phyloP scores from a whole-genome alignment of 768 basidiomycete species.

The Podaxis carcinomalis region DNA sequence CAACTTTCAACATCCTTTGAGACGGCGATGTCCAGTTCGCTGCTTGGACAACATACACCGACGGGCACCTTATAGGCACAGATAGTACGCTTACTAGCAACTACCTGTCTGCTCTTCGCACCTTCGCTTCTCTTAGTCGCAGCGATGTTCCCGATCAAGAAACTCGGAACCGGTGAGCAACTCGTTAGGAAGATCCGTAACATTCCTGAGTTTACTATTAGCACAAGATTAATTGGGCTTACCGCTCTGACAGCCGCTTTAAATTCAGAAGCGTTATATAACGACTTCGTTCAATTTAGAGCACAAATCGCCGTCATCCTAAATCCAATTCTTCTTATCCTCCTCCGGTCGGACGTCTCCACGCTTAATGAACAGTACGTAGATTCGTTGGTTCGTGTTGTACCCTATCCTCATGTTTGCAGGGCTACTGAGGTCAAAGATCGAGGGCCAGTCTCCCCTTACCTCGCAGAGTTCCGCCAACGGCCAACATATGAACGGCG shows the following conservation, averaged over 20 bases:
- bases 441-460: slow-evolving; percentile 62
- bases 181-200: not conserved
- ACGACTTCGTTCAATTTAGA: slow-evolving; percentile 66
- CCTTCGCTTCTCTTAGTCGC: slow-evolving; percentile 61
- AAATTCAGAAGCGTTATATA: slow-evolving; percentile 81
- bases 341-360: slow-evolving; percentile 58
- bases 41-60: slow-evolving; percentile 89
- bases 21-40: slow-evolving; percentile 59
- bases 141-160: slow-evolving; percentile 58
- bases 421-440: slow-evolving; percentile 65
- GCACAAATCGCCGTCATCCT: slow-evolving; percentile 69
- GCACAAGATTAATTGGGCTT: slow-evolving; percentile 81
- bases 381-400: slow-evolving; percentile 11
- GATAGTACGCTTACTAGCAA: slow-evolving; percentile 65
- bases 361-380: slow-evolving; percentile 69
- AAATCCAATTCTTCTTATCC: slow-evolving; percentile 62
- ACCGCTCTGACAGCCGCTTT: slow-evolving; percentile 78
- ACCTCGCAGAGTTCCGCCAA: slow-evolving; percentile 80
- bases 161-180: slow-evolving; percentile 61
- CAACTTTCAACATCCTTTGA: not conserved
- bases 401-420: slow-evolving; percentile 5
- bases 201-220: slow-evolving; percentile 26
- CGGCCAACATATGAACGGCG: slow-evolving; percentile 76
- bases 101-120: slow-evolving; percentile 64
- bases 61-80: slow-evolving; percentile 77